Evolutionary conservation across 352 stramenopile genomes (phyloP), one percentile per base, ranked within the genome.

Genomic region (Globisporangium megalacanthum): DNA sequence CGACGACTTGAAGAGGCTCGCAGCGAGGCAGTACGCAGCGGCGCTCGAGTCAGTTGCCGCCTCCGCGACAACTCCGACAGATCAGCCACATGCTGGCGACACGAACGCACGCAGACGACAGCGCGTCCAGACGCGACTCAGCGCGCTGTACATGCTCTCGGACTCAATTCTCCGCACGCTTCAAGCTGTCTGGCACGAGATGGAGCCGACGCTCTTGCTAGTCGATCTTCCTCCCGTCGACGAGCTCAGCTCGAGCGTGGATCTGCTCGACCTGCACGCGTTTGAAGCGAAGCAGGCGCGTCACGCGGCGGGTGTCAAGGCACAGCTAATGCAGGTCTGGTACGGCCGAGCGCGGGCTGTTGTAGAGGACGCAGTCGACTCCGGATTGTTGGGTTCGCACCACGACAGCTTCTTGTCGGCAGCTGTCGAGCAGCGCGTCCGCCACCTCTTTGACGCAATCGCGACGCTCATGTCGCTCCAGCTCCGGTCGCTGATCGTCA

Each of bases 401-500:
- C 25, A 29, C 25, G 25, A 29, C 25, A 4, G 25, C 14, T 68
- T 64, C 44, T 8, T 1, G 60, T 20, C 61, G 37, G 57, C 62
- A 11, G 69, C 56, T 13, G 56, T 65, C 1, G 68, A 58, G 22
- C 48, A 69, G 10, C 58, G 71, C 0, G 42, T 73, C 36, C 70
- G 69, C 8, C 83, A 87, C 36, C 50, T 88, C 17, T 83, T 93
- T 19, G 75, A 88, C 45, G 69, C 74, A 0, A 66, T 91, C n/a
- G 73, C 68, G 0, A 73, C 72, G 42, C 65, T 90, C 37, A 93
- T 93, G 83, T 89, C 79, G 17, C 60, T 90, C 0, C 83, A 93
- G 57, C 65, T 90, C 10, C 75, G 81, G 2, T 72, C 76, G 10
- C 66, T 93, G 6, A 63, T 90, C 14, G 64, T 84, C 46, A 82